A percentile compares a stretch with the other conserved stretches of the same genome.
Conservation (phyloP, 2,329 filamentous ascomycete species). For the Keithomyces neogunnii region DNA sequence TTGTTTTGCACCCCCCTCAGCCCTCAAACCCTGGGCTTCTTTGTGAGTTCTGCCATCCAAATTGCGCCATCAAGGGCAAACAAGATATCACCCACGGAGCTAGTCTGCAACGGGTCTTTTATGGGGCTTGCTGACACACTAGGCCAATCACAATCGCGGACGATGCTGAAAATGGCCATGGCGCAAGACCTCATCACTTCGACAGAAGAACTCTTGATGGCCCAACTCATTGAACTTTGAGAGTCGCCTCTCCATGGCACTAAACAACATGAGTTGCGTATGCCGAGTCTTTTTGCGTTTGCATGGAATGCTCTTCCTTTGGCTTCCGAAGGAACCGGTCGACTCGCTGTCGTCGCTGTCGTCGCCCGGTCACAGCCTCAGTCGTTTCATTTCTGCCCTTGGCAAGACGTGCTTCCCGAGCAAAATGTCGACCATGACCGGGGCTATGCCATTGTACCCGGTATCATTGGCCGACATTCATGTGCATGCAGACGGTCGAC, state of each 20-base stretch:
- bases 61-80: not conserved
- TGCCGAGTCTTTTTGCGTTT: not conserved
- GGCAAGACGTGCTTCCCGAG: no score
- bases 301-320: not conserved
- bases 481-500: no score
- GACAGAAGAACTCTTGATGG: no score
- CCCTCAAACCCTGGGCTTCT: no score
- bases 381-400: no score
- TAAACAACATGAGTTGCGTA: not conserved
- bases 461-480: no score
- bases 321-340: not conserved
- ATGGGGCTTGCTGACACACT: not conserved
- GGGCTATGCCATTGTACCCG: no score
- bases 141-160: not conserved
- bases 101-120: not conserved
- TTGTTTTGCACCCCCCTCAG: no score
- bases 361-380: no score
- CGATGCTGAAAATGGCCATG: not conserved
- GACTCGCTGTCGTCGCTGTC: no score
- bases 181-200: not conserved
- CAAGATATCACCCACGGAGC: not conserved
- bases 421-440: no score
- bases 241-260: not conserved
- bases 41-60: not conserved
- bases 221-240: not conserved